Base-by-base conservation (phyloP, 2,329 filamentous ascomycete genomes). In the Arthroderma uncinatum region DNA sequence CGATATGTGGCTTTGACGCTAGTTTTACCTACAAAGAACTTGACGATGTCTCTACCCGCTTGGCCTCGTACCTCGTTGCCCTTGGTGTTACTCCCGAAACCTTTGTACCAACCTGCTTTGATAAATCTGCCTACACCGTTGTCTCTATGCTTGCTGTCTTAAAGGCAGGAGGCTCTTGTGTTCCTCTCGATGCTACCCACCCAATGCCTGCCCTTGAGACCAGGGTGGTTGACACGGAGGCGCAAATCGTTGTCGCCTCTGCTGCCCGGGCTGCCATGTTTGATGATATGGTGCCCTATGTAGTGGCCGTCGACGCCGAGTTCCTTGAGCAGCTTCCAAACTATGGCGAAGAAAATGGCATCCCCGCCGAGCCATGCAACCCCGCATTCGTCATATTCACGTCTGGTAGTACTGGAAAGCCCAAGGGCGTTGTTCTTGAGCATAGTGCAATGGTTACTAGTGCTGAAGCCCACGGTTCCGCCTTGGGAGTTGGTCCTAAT, bases 401-500 rank as follows among this genome's bases (percentile, higher is more conserved):
- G 55, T 88, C 84, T 7, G 90, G 90, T 7, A 95, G 89, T 0
- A 95, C 90, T 0, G 89, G 90, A 0, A 74, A 87, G 54, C 89
- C 89, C 0, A 95, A 95, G 70, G 89, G 89, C 4, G 89, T 94
- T 12, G 84, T 87, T 77, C 76, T 94, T 23, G 85, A 81, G 1
- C 89, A 95, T 71, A 68, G 73, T 42, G 64, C 60, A 37, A 65
- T 60, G 57, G 66, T 62, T 30, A 63, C 55, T 34, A 64, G 60
- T 25, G 64, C 62, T 47, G 63, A 74, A 53, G 60, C 60, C 14
- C 60, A 61, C 2, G 73, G 74, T 0, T 78, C 82, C 59, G 78
- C 75, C 0, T 65, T 72, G 0, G 74, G 76, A 0, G 67, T 82
- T 28, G 60, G 55, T 9, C 55, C 58, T 14, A 42, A 63, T 9